Evolutionary conservation across 2,329 filamentous ascomycete genomes (phyloP), one percentile per base, ranked within the genome.

Genomic region (Phaeosphaeria sp.): DNA sequence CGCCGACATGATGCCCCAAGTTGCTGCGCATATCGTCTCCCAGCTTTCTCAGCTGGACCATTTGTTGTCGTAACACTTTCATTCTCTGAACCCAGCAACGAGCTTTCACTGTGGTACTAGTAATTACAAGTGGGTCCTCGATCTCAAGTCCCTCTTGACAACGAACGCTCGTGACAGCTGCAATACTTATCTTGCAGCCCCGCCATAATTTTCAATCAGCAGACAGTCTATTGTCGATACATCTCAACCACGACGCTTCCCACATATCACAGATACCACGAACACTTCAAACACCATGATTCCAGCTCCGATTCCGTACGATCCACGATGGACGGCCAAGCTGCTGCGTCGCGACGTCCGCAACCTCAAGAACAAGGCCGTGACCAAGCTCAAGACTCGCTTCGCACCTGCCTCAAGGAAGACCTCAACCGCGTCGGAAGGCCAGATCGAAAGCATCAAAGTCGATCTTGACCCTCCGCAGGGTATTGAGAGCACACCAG

Each of bases 281-380:
- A 39, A 8, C 20, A 49, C 27, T n/a, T 2, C 9, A 15, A 49
- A 24, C 33, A 47, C 13, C 3, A 59, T 60, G 50, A 27, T 57
- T 8, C 21, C 44, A 44, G 36, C 50, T 40, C 18, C 25, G 17
- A 18, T 40, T 20, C 30, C 47, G 20, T 45, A 52, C 24, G n/a
- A 46, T 22, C 27, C 15, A 17, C 25, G 50, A 8, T 45, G 40
- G 50, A 40, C 40, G 6, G 24, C 50, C 15, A 52, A 30, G n/a
- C 50, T 52, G n/a, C 50, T 52, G 21, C 25, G 25, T 30, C 50
- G 40, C 50, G 40, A 52, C 40, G 21, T 52, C 3, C 42, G 27
- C 42, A 15, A 33, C 9, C 40, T 46, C 30, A 36, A n/a, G 13
- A 18, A n/a, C 9, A 49, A 49, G 22, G 30, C 33, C 20, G 24